phyloP scores from a whole-genome alignment of 2,329 filamentous ascomycete species.

The Aaosphaeria arxii region DNA sequence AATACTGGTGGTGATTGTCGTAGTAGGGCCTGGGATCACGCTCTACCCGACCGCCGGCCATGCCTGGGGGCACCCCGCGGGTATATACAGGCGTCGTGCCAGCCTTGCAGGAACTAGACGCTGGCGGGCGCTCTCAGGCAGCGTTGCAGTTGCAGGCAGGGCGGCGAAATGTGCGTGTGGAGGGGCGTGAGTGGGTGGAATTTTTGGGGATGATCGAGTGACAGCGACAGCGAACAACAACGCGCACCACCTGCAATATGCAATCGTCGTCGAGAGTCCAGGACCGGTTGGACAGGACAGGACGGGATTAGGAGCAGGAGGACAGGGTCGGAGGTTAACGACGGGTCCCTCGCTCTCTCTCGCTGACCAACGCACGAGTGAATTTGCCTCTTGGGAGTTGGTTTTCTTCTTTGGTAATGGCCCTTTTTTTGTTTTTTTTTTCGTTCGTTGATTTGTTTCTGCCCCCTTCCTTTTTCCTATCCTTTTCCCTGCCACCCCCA shows the following conservation, averaged over 20 bases:
- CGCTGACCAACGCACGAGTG: constrained; percentile 20
- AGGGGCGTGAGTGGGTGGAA: constrained; percentile 24
- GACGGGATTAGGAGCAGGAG: no score
- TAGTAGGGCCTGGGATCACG: constrained; percentile 28
- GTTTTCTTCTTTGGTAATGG: no score
- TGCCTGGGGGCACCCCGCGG: constrained; percentile 22
- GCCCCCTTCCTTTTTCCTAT: no score
- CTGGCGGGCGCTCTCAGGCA: constrained; percentile 25
- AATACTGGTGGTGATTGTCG: constrained; percentile 18
- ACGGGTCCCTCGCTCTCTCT: background rate
- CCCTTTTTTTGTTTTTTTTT: no score
- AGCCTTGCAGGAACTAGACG: constrained; percentile 28
- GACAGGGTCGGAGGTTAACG: no score
- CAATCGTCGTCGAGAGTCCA: constrained; percentile 13
- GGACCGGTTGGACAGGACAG: background rate
- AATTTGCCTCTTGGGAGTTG: background rate
- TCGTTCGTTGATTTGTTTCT: no score
- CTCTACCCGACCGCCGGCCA: constrained; percentile 32
- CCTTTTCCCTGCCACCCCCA: no score
- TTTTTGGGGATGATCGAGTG: constrained; percentile 10
- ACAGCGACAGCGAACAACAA: constrained; percentile 13
- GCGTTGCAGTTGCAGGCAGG: constrained; percentile 25
- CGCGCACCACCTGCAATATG: constrained; percentile 18
- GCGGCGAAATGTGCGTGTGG: constrained; percentile 4
- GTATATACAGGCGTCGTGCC: constrained; percentile 18